A percentile compares a stretch with the other conserved stretches of the same genome.
These are phyloP conservation scores for Aspergillus wentii DNA, from an alignment of 495 filamentous ascomycete genomes.

Conservation along the genomic window DNA sequence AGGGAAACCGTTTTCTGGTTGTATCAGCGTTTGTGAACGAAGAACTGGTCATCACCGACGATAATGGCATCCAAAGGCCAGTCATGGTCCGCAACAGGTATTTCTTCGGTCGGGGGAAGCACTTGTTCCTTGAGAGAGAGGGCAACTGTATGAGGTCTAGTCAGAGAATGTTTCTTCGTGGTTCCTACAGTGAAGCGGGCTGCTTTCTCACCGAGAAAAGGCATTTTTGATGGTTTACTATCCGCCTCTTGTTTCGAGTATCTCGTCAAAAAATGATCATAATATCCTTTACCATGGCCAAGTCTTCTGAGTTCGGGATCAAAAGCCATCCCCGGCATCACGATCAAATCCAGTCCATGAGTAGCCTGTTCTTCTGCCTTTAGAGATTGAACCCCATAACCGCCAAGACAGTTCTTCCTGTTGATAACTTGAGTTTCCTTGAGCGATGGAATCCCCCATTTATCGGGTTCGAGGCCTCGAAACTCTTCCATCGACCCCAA, in stretches of 20 bases:
- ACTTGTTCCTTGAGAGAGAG: slow-evolving; percentile 86
- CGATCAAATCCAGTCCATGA: slow-evolving; percentile 73
- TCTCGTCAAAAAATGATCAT: slow-evolving; percentile 83
- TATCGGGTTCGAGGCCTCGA: slow-evolving; percentile 66
- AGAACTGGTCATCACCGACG: slow-evolving; percentile 49
- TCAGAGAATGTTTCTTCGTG: slow-evolving; percentile 9
- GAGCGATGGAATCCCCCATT: slow-evolving; percentile 89
- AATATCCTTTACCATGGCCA: slow-evolving; percentile 95
- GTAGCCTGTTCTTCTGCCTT: slow-evolving; percentile 7
- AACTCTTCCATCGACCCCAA: slow-evolving; percentile 70
- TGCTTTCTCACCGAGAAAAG: slow-evolving; percentile 54
- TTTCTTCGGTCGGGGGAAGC: slow-evolving; percentile 51
- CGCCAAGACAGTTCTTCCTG: slow-evolving; percentile 66
- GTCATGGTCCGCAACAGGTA: slow-evolving; percentile 65
- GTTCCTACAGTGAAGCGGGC: slow-evolving; percentile 6
- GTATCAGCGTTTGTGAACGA: slow-evolving; percentile 28
- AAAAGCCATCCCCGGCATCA: slow-evolving; percentile 94
- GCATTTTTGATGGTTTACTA: slow-evolving; percentile 49
- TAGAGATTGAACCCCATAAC: slow-evolving; percentile 23
- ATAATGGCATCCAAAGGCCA: slow-evolving; percentile 64
- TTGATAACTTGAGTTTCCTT: slow-evolving; percentile 52
- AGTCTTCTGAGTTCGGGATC: slow-evolving; percentile 70
- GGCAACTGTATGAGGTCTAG: slow-evolving; percentile 56
- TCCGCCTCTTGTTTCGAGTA: slow-evolving; percentile 49
- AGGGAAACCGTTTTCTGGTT: slow-evolving; percentile 12